phyloP scores from a whole-genome alignment of 345 rosid species.

The Heritiera fomes region DNA sequence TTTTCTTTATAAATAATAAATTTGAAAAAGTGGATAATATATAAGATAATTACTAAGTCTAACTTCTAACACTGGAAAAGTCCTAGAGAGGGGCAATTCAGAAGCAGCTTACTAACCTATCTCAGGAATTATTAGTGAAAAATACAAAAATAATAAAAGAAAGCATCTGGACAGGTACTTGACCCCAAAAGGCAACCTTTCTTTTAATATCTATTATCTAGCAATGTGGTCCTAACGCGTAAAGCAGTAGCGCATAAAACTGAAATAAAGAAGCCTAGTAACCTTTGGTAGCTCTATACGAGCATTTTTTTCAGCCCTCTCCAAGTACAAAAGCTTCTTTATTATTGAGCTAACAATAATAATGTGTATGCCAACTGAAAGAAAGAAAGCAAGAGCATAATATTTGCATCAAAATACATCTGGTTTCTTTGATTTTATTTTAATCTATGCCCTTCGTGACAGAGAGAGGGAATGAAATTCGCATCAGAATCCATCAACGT shows the following conservation, averaged over 20 bases:
- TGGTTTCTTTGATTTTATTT: slow-evolving; percentile 21
- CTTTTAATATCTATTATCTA: slow-evolving; percentile 29
- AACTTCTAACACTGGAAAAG: neutral
- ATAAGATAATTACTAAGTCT: neutral
- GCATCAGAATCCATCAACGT: slow-evolving; percentile 63
- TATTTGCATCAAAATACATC: slow-evolving; percentile 24
- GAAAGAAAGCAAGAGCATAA: slow-evolving; percentile 28
- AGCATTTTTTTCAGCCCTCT: slow-evolving; percentile 37
- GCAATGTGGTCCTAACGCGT: slow-evolving; percentile 39
- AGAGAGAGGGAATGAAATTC: slow-evolving; percentile 32
- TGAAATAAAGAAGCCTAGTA: slow-evolving; percentile 30
- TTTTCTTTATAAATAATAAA: neutral
- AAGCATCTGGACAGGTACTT: slow-evolving; percentile 33
- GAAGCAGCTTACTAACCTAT: slow-evolving; percentile 15
- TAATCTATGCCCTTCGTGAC: neutral
- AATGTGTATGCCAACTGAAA: neutral
- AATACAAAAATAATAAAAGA: neutral
- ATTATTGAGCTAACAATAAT: slow-evolving; percentile 4
- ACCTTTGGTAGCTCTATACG: slow-evolving; percentile 57
- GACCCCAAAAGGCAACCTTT: slow-evolving; percentile 38
- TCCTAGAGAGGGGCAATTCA: slow-evolving; percentile 12
- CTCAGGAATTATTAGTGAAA: neutral
- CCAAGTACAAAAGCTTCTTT: slow-evolving; percentile 37
- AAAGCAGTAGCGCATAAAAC: slow-evolving; percentile 27
- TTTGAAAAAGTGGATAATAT: neutral